Base-by-base conservation (phyloP, 2,329 filamentous ascomycete species). In the Fusarium subglutinans region DNA sequence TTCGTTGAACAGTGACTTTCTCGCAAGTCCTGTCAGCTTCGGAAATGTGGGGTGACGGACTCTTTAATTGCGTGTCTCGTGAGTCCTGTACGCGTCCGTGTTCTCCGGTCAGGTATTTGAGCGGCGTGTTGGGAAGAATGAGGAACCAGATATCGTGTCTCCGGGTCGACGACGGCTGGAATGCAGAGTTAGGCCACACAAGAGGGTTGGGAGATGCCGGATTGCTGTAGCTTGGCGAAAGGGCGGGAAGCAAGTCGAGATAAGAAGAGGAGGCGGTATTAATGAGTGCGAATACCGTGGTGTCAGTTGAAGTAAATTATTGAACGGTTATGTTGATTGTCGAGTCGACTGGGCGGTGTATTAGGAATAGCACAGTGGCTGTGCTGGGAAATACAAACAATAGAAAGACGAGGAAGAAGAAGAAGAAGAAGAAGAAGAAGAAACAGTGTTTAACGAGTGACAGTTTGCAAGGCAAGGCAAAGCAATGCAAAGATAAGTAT, bases 111-210 rank as follows among this genome's bases (percentile, higher is more conserved):
- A 51, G 61, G 43, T 57, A 66, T 58, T 53, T 51, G 33, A 63
- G 60, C 53, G 41, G 41, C 35, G 48, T 59, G 66, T 35, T 41
- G 50, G 20, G 54, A 69, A 66, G 50, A 72, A 66, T 67, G 72
- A 76, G 63, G 43, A 65, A 75, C 26, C 51, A 47, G 45, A 56
- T 65, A 61, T 64, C 66, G 66, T 69, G 72, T 77, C 62, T 67
- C 73, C 66, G 33, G 70, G 75, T 76, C 71, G 70, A 74, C 69
- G 55, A 63, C 50, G 33, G 73, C 63, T 66, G 76, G 76, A 78
- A 78, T 78, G 76, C 65, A 63, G 51, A 60, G 38, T 51, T 48
- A 62, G 66, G 74, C 61, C 48, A 66, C 53, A 63, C 59, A 65
- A 58, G 58, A 43, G 58, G 67, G 55, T 67, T 68, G 61, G 56